A percentile compares a stretch with the other conserved stretches of the same genome.
Evolutionary conservation across 306 rosid species (phyloP).

Genomic region (Prinsepia uniflora): DNA sequence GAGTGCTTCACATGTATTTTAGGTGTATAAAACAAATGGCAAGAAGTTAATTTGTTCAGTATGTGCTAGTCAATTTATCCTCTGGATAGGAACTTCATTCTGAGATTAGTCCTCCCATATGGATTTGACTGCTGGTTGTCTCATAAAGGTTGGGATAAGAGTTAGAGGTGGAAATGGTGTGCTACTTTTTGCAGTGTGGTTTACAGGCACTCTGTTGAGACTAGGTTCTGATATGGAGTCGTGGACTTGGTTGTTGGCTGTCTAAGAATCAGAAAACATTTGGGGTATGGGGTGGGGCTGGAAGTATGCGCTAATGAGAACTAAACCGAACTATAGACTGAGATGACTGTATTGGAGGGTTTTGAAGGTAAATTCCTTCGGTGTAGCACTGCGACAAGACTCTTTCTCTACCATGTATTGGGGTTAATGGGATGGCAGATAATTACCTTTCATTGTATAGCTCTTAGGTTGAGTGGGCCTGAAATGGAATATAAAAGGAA

Average conservation of each 20-base stretch:
- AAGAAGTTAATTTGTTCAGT: not conserved
- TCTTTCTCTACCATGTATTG: no score
- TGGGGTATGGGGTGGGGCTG: not conserved
- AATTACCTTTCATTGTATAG: not conserved
- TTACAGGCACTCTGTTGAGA: not conserved
- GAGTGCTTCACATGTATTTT: conserved; percentile 37
- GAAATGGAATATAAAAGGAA: not conserved
- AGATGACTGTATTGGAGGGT: no score
- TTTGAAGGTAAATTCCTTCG: no score
- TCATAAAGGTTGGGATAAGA: not conserved
- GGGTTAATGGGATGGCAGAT: no score
- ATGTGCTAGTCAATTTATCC: not conserved
- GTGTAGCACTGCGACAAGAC: no score
- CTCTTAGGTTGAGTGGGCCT: not conserved
- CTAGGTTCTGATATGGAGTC: not conserved
- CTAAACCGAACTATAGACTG: not conserved
- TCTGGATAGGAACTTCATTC: not conserved
- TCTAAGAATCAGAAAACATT: not conserved
- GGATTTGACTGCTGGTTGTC: not conserved
- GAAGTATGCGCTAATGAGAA: not conserved
- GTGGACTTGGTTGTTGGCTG: not conserved
- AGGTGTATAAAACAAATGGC: conserved; percentile 20
- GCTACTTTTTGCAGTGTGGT: not conserved
- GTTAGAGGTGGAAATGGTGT: not conserved
- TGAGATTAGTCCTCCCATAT: not conserved